Evolutionary conservation across 345 rosid genomes (phyloP), one percentile per base, ranked within the genome.

Genomic region (Abelmoschus esculentus): DNA sequence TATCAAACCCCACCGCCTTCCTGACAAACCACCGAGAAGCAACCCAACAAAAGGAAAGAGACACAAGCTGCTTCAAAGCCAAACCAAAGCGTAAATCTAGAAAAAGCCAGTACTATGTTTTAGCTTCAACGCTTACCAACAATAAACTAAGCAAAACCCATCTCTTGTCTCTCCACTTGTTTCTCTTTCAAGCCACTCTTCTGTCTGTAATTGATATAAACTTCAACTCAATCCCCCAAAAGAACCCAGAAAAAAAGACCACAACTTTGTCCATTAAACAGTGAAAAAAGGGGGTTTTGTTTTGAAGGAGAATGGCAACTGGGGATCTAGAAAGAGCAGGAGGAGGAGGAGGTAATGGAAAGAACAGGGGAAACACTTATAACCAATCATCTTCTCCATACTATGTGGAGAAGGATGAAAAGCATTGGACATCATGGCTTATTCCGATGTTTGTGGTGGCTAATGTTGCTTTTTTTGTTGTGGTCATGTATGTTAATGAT

Each of bases 371-470:
- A 67, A 73, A 55, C 47, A 58, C 47, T 49, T 56, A 62, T 55
- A 53, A 54, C 75, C 54, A 53, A 54, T 72, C 74, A 28, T 50
- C 66, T 31, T 69, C 74, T 32, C 53, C 73, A 11, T 82, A 80
- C 77, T 78, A 83, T 66, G 80, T 76, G 3, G 85, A 82, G 4
- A 79, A 79, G 6, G 67, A 72, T 29, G 86, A 87, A 15, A 78
- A 78, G 50, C 83, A 85, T 44, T 92, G 99, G 99, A 90, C 91
- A 15, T 87, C 97, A 3, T 96, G 99, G 99, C 76, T 96, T 66
- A 82, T 96, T 67, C 98, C 97, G 3, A 72, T 81, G 79, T 83
- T 92, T 73, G 91, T 96, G 15, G 87, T 85, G 53, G 97, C 86
- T 9, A 92, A 90, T 71, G 80, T 90, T 61, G 84, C 84, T 38